Base-by-base conservation (phyloP, 495 filamentous ascomycete genomes). In the Astrocystis sublimbata region DNA sequence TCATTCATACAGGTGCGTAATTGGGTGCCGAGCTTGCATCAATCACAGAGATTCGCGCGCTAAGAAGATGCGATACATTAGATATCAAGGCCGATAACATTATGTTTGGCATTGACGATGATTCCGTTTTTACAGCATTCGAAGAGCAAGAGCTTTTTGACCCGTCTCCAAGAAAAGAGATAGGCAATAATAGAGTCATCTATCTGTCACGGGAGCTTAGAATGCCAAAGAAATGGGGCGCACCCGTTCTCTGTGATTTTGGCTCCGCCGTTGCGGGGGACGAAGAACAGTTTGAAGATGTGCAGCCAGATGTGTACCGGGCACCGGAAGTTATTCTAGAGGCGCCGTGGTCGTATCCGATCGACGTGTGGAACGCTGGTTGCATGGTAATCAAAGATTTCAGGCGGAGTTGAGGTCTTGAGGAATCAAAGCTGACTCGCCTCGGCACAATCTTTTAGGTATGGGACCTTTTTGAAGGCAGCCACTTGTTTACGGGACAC, bases 361-460 rank as follows among this genome's bases (percentile, higher is more conserved):
- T 81, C 40, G 81, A 84, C 60, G 79, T 82, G 45, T 83, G 82
- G 81, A 80, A 78, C 64, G 71, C 78, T 15, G 81, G 79, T 54
- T 74, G 80, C 65, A 68, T 84, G 68, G 81, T 85, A 65, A 46
- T 77, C 70, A 40, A 42, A 52, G 19, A n/a, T 26, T 19, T 43
- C 7, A 46, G 24, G n/a, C 9, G 10, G 10, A 8, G 19, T 51
- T 31, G 28, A 21, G 10, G 7, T 19, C 46, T 28, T 10, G 23
- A 51, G 46, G 21, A 40, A 5, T 36, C n/a, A 53, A 4, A 50
- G 24, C 46, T 50, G 19, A 31, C 46, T 30, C 7, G 24, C 7
- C 8, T 49, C 26, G 19, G 0, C 2, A 26, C 9, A 45, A 57
- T 40, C 15, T 33, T 47, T 23, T 57, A 83, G 81, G 64, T 82